These are phyloP conservation scores for Forsythia suspensa DNA, from an alignment of 257 asterid species.

Conservation along the genomic window DNA sequence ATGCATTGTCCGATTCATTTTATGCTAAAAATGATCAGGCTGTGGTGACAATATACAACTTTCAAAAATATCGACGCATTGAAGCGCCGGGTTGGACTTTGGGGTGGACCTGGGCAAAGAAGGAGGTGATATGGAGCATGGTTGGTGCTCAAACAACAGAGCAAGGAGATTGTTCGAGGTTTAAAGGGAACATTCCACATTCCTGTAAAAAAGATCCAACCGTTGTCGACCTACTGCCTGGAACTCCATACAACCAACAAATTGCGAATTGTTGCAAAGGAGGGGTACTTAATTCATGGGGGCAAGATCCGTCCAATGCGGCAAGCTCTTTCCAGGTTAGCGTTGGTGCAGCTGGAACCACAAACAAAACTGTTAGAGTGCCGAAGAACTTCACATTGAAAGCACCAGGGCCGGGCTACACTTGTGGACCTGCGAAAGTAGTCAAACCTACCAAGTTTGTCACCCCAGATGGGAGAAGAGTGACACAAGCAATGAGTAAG, in stretches of 20 bases:
- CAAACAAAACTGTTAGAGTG: constrained; percentile 58
- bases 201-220: constrained; percentile 74
- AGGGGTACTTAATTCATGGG: constrained; percentile 70
- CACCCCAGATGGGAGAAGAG: constrained; percentile 55
- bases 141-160: constrained; percentile 10
- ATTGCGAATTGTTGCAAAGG: constrained; percentile 78
- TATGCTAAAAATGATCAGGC: constrained; percentile 24
- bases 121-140: constrained; percentile 10
- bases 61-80: constrained; percentile 5
- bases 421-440: constrained; percentile 68
- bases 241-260: constrained; percentile 77
- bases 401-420: constrained; percentile 78
- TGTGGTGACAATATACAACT: constrained; percentile 12
- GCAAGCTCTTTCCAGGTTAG: constrained; percentile 69
- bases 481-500: constrained; percentile 79
- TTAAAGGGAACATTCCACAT: constrained; percentile 52
- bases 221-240: constrained; percentile 60
- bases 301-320: constrained; percentile 54
- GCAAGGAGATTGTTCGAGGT: constrained; percentile 22
- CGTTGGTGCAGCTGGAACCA: constrained; percentile 68
- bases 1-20: neutral
- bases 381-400: constrained; percentile 66
- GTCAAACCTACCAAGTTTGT: constrained; percentile 55
- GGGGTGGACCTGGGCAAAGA: constrained; percentile 8
- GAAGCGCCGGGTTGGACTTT: neutral